Percentiles rank a stretch among this genome's conserved stretches.
Conservation (phyloP, 2,329 filamentous ascomycete genomes). For the Torrubiellomyces zombiae region DNA sequence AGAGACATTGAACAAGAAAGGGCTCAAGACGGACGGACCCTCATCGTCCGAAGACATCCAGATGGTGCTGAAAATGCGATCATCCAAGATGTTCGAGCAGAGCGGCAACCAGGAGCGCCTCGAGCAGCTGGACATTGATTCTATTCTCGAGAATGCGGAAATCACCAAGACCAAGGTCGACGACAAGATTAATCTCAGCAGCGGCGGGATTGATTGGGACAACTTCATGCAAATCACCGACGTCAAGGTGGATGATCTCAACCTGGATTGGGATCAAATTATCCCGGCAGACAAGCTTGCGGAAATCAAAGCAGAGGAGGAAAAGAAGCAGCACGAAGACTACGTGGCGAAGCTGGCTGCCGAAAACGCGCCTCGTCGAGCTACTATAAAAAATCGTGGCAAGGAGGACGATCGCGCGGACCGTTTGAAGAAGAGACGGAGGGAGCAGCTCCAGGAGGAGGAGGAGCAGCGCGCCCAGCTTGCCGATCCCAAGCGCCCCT, state of each 20-base stretch:
- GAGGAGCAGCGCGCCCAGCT: constrained; percentile 60
- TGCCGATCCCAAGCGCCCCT: constrained; percentile 71
- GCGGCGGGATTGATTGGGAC: constrained; percentile 69
- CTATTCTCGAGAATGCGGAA: constrained; percentile 90
- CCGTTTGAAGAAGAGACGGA: constrained; percentile 49
- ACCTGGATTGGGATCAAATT: constrained; percentile 92
- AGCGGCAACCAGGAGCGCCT: constrained; percentile 91
- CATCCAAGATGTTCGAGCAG: constrained; percentile 99
- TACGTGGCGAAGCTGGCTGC: constrained; percentile 72
- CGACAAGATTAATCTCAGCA: constrained; percentile 79
- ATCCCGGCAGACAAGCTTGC: constrained; percentile 89
- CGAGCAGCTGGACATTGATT: constrained; percentile 94
- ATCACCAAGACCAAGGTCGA: constrained; percentile 92
- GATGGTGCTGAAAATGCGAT: constrained; percentile 87
- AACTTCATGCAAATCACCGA: constrained; percentile 97
- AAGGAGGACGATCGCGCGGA: constrained; percentile 46
- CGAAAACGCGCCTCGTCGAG: constrained; percentile 69
- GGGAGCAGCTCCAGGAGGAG: constrained; percentile 48
- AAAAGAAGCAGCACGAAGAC: constrained; percentile 64
- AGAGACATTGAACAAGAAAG: constrained; percentile 64
- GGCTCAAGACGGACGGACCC: constrained; percentile 58
- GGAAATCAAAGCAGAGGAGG: constrained; percentile 76
- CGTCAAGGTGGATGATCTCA: constrained; percentile 72
- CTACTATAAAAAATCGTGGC: constrained; percentile 39
- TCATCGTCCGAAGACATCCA: constrained; percentile 91